Base-by-base conservation (phyloP, 495 filamentous ascomycete genomes). In the Aspergillus baeticus region DNA sequence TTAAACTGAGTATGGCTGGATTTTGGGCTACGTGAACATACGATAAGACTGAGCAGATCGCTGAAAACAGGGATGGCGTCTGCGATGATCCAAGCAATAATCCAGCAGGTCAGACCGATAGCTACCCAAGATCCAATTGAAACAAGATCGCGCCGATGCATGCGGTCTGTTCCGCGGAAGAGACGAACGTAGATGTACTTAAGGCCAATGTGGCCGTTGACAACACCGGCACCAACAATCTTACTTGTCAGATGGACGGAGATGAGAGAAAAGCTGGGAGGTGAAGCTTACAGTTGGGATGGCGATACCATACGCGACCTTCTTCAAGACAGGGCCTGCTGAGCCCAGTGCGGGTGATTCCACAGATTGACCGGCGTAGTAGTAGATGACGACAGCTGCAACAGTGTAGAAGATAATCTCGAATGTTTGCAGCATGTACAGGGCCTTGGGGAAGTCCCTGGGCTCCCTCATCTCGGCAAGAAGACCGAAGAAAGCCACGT, bases 231-330 rank as follows among this genome's bases (percentile, higher is more conserved):
- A 18, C 87, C 78, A 56, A 89, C 70, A 58, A 89, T 81, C 42
- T 63, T 7, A 10, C 5, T 31, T 23, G 20, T 53, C 37, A 59
- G 45, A 34, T 34, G 13, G 18, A 20, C 17, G 14, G 10, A n/a
- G 18, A 29, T n/a, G 6, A 1, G n/a, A 2, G 21, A 18, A 6
- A 20, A 11, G 26, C 20, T 8, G 8, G 5, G 14, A n/a, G 26
- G 15, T 14, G 10, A 33, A 10, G 11, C 48, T 22, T 43, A 71
- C 81, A 26, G 87, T 90, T 0, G 90, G 90, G 14, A 90, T 76
- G 29, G 89, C 90, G 47, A 94, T 74, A 7, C 89, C 89, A 62
- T 87, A 95, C 10, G 89, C 87, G 15, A 92, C 68, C 72, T 91
- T 91, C 62, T 83, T 83, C 20, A 93, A 64, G 0, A 83, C 44